phyloP scores from a whole-genome alignment of 371 early-diverging fungal species.

The Cokeromyces recurvatus region DNA sequence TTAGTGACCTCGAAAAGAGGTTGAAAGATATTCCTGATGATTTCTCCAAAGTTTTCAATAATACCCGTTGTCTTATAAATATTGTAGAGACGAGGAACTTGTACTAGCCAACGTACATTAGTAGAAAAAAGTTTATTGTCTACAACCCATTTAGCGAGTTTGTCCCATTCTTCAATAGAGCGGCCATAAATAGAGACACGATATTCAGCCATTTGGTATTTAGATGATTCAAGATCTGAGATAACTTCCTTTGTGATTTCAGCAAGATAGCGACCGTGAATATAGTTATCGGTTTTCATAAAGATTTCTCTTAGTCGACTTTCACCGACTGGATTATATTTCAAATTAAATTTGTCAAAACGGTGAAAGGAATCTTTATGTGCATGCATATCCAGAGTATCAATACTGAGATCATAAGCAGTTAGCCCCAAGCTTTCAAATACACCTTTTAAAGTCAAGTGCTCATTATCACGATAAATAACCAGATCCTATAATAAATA shows the following conservation, averaged over 20 bases:
- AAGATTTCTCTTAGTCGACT: conserved; percentile 81
- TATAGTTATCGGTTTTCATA: conserved; percentile 95
- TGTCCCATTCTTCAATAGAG: conserved; percentile 88
- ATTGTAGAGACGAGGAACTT: conserved; percentile 94
- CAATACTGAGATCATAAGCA: conserved; percentile 94
- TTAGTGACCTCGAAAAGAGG: conserved; percentile 93
- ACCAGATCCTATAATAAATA: too few species aligned
- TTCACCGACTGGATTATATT: conserved; percentile 94
- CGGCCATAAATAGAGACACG: conserved; percentile 94
- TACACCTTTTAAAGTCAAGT: conserved; percentile 73
- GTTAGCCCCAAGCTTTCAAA: conserved; percentile 92
- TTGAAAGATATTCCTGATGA: too few species aligned
- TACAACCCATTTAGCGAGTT: conserved; percentile 92
- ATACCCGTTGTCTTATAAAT: conserved; percentile 74
- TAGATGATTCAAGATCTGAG: conserved; percentile 90
- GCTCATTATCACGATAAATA: conserved; percentile 71
- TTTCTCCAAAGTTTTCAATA: conserved; percentile 77
- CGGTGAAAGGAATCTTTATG: conserved; percentile 87
- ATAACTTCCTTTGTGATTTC: conserved; percentile 95
- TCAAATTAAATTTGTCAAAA: conserved; percentile 97
- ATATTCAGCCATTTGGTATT: conserved; percentile 95
- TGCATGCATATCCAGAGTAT: conserved; percentile 97
- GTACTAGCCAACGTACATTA: conserved; percentile 97
- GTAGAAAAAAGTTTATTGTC: conserved; percentile 86
- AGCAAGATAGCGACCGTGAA: conserved; percentile 89